A percentile compares a stretch with the other conserved stretches of the same genome.
phyloP scores from a whole-genome alignment of 2,329 filamentous ascomycete genomes.

The Sporothrix sp. region DNA sequence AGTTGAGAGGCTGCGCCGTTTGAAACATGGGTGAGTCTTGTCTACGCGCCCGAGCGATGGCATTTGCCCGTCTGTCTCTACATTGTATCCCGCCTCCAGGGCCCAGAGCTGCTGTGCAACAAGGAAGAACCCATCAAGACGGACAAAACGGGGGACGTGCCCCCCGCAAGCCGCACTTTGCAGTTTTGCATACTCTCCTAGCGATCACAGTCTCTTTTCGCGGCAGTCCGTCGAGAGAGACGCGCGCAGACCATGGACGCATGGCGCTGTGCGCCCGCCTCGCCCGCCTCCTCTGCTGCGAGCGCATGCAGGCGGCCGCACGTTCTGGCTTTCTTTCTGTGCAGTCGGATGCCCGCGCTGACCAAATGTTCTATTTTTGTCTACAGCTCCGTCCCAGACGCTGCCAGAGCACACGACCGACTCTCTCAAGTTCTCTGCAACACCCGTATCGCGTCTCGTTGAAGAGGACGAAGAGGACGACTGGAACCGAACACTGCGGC shows the following conservation, averaged over 20 bases:
- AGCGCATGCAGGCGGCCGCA: background rate
- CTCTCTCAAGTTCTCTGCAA: conserved; percentile 41
- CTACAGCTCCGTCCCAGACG: conserved; percentile 49
- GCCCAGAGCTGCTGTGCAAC: conserved; percentile 13
- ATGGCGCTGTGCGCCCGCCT: too few relatives aligned
- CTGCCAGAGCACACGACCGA: conserved; percentile 46
- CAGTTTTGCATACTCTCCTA: background rate
- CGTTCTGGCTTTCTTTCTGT: background rate
- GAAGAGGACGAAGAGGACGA: conserved; percentile 45
- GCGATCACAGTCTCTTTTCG: background rate
- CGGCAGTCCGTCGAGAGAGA: background rate
- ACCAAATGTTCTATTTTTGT: conserved; percentile 4
- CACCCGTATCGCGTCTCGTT: conserved; percentile 41
- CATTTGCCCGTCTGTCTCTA: background rate
- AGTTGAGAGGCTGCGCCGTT: conserved; percentile 9
- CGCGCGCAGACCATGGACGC: background rate
- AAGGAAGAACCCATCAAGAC: background rate
- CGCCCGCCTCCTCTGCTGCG: background rate
- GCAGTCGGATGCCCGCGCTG: background rate
- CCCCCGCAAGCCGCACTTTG: background rate
- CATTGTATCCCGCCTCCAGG: conserved; percentile 12
- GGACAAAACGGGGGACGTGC: background rate
- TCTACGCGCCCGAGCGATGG: background rate
- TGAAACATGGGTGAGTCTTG: conserved; percentile 17
- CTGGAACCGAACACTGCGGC: conserved; percentile 44